Evolutionary conservation across 2,329 filamentous ascomycete genomes (phyloP), one percentile per base, ranked within the genome.

Genomic region (Epichloe baconii): DNA sequence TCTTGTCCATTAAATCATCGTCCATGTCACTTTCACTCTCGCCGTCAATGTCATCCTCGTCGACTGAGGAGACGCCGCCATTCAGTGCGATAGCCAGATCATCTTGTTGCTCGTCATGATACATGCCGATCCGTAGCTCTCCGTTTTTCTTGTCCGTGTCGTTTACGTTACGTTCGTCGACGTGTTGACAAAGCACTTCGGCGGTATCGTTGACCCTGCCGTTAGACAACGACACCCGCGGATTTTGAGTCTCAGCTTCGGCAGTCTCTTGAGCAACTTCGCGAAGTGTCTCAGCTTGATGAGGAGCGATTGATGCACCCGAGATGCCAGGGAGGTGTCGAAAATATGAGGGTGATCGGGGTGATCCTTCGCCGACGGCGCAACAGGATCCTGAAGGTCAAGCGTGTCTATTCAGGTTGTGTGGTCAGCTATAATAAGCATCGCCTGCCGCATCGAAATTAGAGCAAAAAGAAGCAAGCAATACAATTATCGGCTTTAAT

Each of bases 1-100:
- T 96, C 70, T 93, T 93, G 73, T 97, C 93, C 86, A 95, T 88
- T 82, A 95, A 83, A 68, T 97, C 91, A 69, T 96, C 76, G 63
- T 94, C 89, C 66, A 89, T 71, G 61, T 86, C 79, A 59, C 50
- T 55, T 47, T 80, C 81, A 57, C 79, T 79, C 59, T 85, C 81
- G 56, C 80, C 79, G 59, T 85, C 78, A 61, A 80, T 70, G 56
- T 87, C 82, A 46, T 77, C 80, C 56, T 85, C 82, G 58, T 79
- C 76, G 45, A 65, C 68, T 43, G 73, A 71, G 47, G 72, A 70
- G 56, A 70, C 57, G 56, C 76, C 77, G 54, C 78, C 80, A 67
- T 83, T 82, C 59, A 82, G 79, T 57, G 79, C 77, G 54, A 80
- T 70, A 44, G 78, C 78, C 55, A 81, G 67, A 57, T 74, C 70